Evolutionary conservation across 108 stramenopile genomes (phyloP), one percentile per base, ranked within the genome.

Genomic region (Skeletonema menzelii): DNA sequence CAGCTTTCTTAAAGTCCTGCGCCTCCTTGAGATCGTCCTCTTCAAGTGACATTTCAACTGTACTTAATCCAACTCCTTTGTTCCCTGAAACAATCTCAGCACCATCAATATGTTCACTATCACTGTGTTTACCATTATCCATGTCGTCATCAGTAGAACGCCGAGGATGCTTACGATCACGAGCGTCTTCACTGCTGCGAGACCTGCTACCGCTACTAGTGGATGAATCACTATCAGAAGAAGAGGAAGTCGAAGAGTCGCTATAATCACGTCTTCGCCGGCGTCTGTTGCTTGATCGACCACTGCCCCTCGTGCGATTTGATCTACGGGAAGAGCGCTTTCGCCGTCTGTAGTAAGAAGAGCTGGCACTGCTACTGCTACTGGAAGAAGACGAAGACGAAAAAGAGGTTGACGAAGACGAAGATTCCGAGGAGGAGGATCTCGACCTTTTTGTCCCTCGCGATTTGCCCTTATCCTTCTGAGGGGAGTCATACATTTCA

Each of bases 1-100:
- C 86, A 19, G 88, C 86, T 42, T 77, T 68, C 73, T 94, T 93
- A 70, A 94, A 86, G 22, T 87, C 88, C 65, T 73, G 70, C 3
- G 91, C 90, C 69, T 90, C 89, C 27, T 86, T 73, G 27, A 80
- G 56, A 20, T 86, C 86, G 13, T 80, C 66, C 63, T 77, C 87
- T 56, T 83, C 84, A 34, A 77, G 31, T 5, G 56, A 55, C 47
- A 63, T 27, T 15, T 75, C 62, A 31, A 63, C 22, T 15, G 59
- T 12, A 58, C 47, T 34, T 13, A 10, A 13, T 15, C 59, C 47
- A 24, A 49, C 55, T 22, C 17, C 26, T 38, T 31, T 65, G n/a
- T 3, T 15, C 53, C 30, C 31, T 27, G 65, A 34, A 26, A 35
- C 35, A 28, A 49, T 46, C 37, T 31, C 19, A 32, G 56, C 56